Conservation (phyloP, 2,329 filamentous ascomycete genomes). For the Fonsecaea multimorphosa region DNA sequence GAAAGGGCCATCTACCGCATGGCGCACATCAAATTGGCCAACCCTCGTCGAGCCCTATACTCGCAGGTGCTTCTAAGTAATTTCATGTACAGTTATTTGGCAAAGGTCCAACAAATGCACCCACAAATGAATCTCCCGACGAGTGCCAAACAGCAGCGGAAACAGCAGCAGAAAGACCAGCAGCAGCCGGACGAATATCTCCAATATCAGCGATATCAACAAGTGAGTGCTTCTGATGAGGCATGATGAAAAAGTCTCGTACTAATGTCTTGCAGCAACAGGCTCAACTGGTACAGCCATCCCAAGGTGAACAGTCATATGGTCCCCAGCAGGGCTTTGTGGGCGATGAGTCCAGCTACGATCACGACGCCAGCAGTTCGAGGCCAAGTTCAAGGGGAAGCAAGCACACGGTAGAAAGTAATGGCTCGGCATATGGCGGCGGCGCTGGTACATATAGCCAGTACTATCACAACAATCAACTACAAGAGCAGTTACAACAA, state of each 20-base stretch:
- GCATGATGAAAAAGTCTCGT: background rate
- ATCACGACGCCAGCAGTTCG: constrained; percentile 55
- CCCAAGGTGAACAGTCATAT: constrained; percentile 28
- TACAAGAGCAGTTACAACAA: constrained; percentile 39
- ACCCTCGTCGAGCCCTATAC: constrained; percentile 86
- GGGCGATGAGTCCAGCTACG: constrained; percentile 60
- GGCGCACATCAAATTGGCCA: constrained; percentile 99
- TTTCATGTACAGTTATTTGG: constrained; percentile 99
- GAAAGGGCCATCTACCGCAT: constrained; percentile 97
- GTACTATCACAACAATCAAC: constrained; percentile 35
- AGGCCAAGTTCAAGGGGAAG: constrained; percentile 47
- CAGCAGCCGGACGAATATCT: constrained; percentile 49
- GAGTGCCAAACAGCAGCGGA: constrained; percentile 71
- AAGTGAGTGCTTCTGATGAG: constrained; percentile 45
- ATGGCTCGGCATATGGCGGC: constrained; percentile 43
- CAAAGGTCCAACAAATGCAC: constrained; percentile 98
- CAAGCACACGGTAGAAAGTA: constrained; percentile 49
- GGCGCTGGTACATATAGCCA: constrained; percentile 38
- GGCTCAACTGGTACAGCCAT: constrained; percentile 42
- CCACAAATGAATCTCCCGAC: constrained; percentile 91
- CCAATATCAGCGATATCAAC: constrained; percentile 56
- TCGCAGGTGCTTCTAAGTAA: constrained; percentile 97
- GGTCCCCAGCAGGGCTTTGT: constrained; percentile 41
- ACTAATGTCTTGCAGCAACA: constrained; percentile 37
- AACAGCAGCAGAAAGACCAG: constrained; percentile 45